A percentile compares a stretch with the other conserved stretches of the same genome.
Conservation (phyloP, 2,329 filamentous ascomycete genomes). For the Colletotrichum scovillei region DNA sequence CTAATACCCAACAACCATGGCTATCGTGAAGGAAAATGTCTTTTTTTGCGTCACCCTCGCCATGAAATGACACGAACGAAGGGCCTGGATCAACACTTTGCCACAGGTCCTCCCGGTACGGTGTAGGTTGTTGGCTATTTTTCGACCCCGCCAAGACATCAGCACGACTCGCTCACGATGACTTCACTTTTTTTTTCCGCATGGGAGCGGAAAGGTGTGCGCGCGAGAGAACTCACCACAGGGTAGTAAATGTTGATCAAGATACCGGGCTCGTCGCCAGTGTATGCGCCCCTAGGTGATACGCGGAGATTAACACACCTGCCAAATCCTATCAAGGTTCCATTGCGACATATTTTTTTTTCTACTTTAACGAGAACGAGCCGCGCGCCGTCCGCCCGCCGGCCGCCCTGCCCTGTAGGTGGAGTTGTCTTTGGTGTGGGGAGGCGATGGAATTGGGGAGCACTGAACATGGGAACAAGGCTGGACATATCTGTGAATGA, state of each 20-base stretch:
- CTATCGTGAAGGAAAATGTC: neutral
- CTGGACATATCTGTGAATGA: too few species aligned
- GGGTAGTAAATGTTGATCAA: conserved; percentile 35
- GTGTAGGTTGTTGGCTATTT: conserved; percentile 27
- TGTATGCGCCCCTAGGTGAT: conserved; percentile 19
- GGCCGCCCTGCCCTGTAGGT: neutral
- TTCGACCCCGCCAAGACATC: neutral
- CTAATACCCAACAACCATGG: neutral
- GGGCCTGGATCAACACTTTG: conserved; percentile 11
- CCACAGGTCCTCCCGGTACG: conserved; percentile 31
- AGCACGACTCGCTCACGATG: neutral
- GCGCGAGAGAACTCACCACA: conserved; percentile 16
- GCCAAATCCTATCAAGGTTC: neutral
- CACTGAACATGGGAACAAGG: neutral
- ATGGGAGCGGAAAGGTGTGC: neutral
- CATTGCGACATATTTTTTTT: neutral
- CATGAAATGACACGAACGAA: neutral
- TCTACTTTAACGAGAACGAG: neutral
- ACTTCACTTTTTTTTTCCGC: neutral
- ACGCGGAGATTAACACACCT: neutral
- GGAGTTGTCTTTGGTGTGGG: neutral
- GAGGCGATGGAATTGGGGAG: neutral
- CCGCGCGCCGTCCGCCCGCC: too few species aligned
- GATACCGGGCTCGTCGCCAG: conserved; percentile 32
- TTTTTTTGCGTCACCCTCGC: neutral